Percentiles rank a stretch among this genome's conserved stretches.
phyloP scores from a whole-genome alignment of 352 stramenopile species.

The Pythium rhizo-oryzae region DNA sequence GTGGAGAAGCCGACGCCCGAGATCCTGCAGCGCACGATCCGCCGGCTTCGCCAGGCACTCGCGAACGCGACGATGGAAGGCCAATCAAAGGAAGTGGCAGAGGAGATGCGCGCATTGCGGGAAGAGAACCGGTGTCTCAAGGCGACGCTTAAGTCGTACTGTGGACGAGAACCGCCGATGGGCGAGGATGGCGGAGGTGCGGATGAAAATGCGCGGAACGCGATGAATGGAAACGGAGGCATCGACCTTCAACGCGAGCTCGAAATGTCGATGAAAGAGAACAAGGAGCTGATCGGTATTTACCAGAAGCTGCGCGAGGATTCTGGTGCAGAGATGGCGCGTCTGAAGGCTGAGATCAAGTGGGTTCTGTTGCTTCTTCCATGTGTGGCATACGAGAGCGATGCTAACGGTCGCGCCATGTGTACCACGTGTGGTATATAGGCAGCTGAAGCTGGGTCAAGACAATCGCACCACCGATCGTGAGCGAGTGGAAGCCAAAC shows the following conservation, averaged over 20 bases:
- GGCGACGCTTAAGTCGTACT: slow-evolving; percentile 68
- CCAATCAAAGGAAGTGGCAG: slow-evolving; percentile 24
- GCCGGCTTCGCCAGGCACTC: slow-evolving; percentile 55
- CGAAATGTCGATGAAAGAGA: slow-evolving; percentile 64
- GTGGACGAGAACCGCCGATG: slow-evolving; percentile 21
- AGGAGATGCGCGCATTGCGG: slow-evolving; percentile 51
- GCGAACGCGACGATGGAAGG: slow-evolving; percentile 23
- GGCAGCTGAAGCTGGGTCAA: slow-evolving; percentile 26
- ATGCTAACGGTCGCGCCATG: no score
- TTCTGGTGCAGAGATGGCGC: slow-evolving; percentile 48
- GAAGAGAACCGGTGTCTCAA: slow-evolving; percentile 73
- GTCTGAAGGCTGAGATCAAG: slow-evolving; percentile 63
- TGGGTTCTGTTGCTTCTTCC: slow-evolving; percentile 11
- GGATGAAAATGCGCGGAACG: slow-evolving; percentile 23
- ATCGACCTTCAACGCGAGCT: slow-evolving; percentile 54
- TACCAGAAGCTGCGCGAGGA: slow-evolving; percentile 75
- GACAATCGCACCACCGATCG: not conserved
- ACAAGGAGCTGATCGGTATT: slow-evolving; percentile 74
- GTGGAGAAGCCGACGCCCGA: slow-evolving; percentile 68
- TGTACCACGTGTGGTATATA: slow-evolving; percentile 1
- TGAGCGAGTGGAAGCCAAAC: slow-evolving; percentile 22
- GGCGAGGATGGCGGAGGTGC: slow-evolving; percentile 19
- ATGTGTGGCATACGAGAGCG: not conserved
- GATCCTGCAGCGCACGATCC: slow-evolving; percentile 82
- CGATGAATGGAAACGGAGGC: slow-evolving; percentile 9